These are phyloP conservation scores for Cubamyces lactineus DNA, from an alignment of 768 basidiomycete genomes.

Conservation along the genomic window DNA sequence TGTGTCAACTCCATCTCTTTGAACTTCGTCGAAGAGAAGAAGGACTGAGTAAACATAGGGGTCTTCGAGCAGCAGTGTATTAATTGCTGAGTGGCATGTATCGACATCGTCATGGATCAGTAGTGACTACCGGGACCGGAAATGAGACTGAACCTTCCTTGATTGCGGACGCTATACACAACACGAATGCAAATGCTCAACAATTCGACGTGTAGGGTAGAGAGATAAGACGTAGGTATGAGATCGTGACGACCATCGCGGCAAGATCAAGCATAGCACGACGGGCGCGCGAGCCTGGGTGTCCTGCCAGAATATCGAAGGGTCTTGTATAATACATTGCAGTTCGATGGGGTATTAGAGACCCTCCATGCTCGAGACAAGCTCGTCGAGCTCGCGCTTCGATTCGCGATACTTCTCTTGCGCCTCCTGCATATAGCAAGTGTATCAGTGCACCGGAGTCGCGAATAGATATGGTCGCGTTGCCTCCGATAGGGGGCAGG, in stretches of 20 bases:
- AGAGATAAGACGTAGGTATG: conserved; percentile 10
- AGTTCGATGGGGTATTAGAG: conserved; percentile 26
- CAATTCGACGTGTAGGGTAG: conserved; percentile 18
- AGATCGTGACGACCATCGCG: conserved; percentile 16
- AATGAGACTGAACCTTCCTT: background rate
- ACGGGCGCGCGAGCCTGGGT: background rate
- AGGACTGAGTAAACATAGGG: background rate
- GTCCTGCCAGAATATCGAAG: conserved; percentile 1
- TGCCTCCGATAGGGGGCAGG: background rate
- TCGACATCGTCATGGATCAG: background rate
- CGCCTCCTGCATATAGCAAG: conserved; percentile 56
- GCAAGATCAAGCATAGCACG: conserved; percentile 11
- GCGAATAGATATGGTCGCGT: background rate
- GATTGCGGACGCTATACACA: conserved; percentile 20
- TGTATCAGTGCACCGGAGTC: conserved; percentile 16
- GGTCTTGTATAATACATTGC: conserved; percentile 22
- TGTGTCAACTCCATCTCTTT: conserved; percentile 91
- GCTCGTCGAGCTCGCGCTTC: conserved; percentile 83
- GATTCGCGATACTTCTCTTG: conserved; percentile 69
- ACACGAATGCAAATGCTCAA: conserved; percentile 17
- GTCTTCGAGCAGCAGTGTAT: background rate
- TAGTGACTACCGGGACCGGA: no score
- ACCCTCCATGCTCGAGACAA: conserved; percentile 72
- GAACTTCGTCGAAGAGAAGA: conserved; percentile 59
- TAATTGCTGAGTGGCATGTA: background rate